Base-by-base conservation (phyloP, 768 basidiomycete genomes). In the Russula dissimulans region DNA sequence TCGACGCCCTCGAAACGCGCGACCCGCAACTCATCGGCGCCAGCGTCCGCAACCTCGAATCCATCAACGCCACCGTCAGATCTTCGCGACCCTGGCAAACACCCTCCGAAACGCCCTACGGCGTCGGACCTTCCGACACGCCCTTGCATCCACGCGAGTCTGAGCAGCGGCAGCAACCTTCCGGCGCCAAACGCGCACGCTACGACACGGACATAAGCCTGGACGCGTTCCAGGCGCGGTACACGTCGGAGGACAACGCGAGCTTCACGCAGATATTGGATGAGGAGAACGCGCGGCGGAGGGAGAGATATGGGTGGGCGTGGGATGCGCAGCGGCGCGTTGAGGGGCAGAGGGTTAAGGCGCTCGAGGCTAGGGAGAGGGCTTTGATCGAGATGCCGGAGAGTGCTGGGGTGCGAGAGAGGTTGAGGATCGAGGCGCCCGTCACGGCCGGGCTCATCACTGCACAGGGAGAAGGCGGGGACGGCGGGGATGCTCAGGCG, bases 231-330 rank as follows among this genome's bases (percentile, higher is more conserved):
- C 97, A 98, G 71, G 83, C 91, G 0, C 81, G 81, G 45, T 97
- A 91, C 71, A 98, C 97, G 1, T 97, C 94, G 0, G 94, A 97
- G 69, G 97, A 99, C 73, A 99, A 99, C 71, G 85, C 95, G 5
- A 97, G 94, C 61, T 98, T 99, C 71, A 91, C 93, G 9, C 79
- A 91, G 63, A 95, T 98, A 60, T 74, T 99, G 56, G 84, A 93
- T 60, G 84, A 87, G 56, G 95, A 97, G 77, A 98, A 99, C 69
- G 75, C 78, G 71, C 79, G 80, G 66, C 79, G 93, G 60, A 85
- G 84, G 69, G 89, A 91, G 69, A 84, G 77, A 70, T 92, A 86
- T 78, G 82, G 74, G 0, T 99, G 97, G 97, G 97, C 95, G 2
- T 99, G 88, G 85, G 87, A 91, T 44, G 94, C 93, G 7, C 93